A percentile compares a stretch with the other conserved stretches of the same genome.
Conservation (phyloP, 441 rosid species). For the Eutrema salsugineum region DNA sequence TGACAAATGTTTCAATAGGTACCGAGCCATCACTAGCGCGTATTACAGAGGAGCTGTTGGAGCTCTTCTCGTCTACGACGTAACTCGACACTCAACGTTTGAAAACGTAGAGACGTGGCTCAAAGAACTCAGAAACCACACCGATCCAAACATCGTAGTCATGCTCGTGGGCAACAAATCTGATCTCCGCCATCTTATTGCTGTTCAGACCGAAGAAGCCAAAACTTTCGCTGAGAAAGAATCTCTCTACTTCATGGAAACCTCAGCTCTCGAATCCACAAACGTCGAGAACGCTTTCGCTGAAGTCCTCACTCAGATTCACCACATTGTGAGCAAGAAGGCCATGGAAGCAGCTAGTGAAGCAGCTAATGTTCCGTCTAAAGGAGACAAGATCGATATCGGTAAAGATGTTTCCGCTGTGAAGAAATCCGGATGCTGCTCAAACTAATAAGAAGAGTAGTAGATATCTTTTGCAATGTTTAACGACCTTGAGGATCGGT, state of each 20-base stretch:
- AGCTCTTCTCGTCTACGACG: slow-evolving; percentile 86
- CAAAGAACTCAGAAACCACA: slow-evolving; percentile 81
- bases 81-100: slow-evolving; percentile 79
- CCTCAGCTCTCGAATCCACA: slow-evolving; percentile 79
- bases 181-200: slow-evolving; percentile 84
- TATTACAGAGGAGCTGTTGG: slow-evolving; percentile 93
- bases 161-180: slow-evolving; percentile 91
- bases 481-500: slow-evolving; percentile 5
- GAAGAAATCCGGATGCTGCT: slow-evolving; percentile 75
- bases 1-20: slow-evolving; percentile 37
- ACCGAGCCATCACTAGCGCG: slow-evolving; percentile 90
- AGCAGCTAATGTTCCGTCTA: slow-evolving; percentile 49
- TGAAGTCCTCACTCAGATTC: slow-evolving; percentile 83
- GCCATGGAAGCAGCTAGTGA: slow-evolving; percentile 70
- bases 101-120: slow-evolving; percentile 83
- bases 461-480: neutral
- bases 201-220: slow-evolving; percentile 69
- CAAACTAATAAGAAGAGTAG: slow-evolving; percentile 39
- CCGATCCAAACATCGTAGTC: slow-evolving; percentile 84
- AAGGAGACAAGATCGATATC: slow-evolving; percentile 78
- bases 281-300: slow-evolving; percentile 83
- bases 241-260: slow-evolving; percentile 83
- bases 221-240: slow-evolving; percentile 72
- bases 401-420: slow-evolving; percentile 75
- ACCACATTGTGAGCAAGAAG: slow-evolving; percentile 76